Base-by-base conservation (phyloP, 176 grass and related monocot species). In the Triticum turgidum region DNA sequence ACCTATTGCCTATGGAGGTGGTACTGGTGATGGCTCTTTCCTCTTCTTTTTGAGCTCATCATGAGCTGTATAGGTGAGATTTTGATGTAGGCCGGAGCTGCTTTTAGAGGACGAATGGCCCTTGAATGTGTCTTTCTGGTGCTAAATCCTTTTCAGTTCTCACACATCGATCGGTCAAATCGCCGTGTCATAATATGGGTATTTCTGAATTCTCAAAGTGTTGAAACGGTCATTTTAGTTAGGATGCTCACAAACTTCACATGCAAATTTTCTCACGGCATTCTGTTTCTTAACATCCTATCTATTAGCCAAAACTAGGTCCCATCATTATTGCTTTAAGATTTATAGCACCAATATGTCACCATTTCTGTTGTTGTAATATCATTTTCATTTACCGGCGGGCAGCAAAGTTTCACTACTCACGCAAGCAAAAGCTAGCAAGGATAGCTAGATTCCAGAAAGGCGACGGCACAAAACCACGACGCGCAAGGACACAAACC, bases 61-160 rank as follows among this genome's bases (percentile, higher is more conserved):
- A 84, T 87, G 85, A 91, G 81, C 89, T 91, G 85, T 49, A 80
- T 54, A 18, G 58, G 9, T 74, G 56, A 67, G 66, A 74, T 87
- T 87, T 87, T 65, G 75, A 79, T 87, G 80, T 66, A 22, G 79
- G 69, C 66, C 79, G 72, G 73, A 90, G 51, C 89, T 65, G 52
- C 80, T 73, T 87, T 73, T 63, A 68, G 9, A 29, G 9, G 35
- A 5, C 18, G 70, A 82, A 38, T 77, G 67, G 35, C 27, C 24
- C 65, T 66, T 78, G 79, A 77, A 67, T 71, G 73, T 84, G 29
- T 82, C 25, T 30, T 73, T 22, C 22, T 47, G 30, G 73, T 13
- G 38, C n/a, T 7, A 2, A 38, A 65, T 68, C 9, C 58, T 39
- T 65, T 42, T 3, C 11, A 6, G 12, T 64, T 79, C 9, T 78